Evolutionary conservation across 2,329 filamentous ascomycete species (phyloP).

Genomic region (Fusarium mangiferae): DNA sequence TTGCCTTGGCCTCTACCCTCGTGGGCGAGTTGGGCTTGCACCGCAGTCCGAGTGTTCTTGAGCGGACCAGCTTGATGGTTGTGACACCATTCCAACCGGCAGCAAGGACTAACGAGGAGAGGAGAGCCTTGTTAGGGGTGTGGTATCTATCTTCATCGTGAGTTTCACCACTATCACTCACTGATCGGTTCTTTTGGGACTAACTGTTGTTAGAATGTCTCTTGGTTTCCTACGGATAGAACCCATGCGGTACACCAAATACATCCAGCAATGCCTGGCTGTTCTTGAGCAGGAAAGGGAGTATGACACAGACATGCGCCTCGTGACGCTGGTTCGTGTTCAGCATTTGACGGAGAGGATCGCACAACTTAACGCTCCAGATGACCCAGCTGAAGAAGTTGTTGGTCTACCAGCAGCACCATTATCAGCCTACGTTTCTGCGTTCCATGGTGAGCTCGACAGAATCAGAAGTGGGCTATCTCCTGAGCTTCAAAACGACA

Average conservation of each 20-base stretch:
- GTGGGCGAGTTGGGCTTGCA: slow-evolving; percentile 60
- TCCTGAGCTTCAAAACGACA: slow-evolving; percentile 48
- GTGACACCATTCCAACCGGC: slow-evolving; percentile 52
- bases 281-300: slow-evolving; percentile 57
- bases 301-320: slow-evolving; percentile 57
- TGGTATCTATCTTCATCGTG: slow-evolving; percentile 67
- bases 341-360: slow-evolving; percentile 64
- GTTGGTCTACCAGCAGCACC: slow-evolving; percentile 53
- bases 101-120: slow-evolving; percentile 61
- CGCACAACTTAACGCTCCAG: slow-evolving; percentile 51
- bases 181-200: neutral
- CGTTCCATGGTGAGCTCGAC: slow-evolving; percentile 59
- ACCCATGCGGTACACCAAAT: slow-evolving; percentile 61
- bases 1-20: slow-evolving; percentile 60
- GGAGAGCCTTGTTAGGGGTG: slow-evolving; percentile 61
- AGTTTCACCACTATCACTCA: slow-evolving; percentile 22
- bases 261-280: slow-evolving; percentile 61
- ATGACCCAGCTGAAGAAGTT: slow-evolving; percentile 49
- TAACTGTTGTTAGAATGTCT: slow-evolving; percentile 50
- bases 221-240: slow-evolving; percentile 58
- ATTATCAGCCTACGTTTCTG: slow-evolving; percentile 56
- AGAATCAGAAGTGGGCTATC: slow-evolving; percentile 53
- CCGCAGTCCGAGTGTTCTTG: slow-evolving; percentile 52
- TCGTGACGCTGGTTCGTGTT: slow-evolving; percentile 60
- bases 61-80: slow-evolving; percentile 56